Evolutionary conservation across 2,329 filamentous ascomycete species (phyloP).

Genomic region (Verticillium alfalfae): DNA sequence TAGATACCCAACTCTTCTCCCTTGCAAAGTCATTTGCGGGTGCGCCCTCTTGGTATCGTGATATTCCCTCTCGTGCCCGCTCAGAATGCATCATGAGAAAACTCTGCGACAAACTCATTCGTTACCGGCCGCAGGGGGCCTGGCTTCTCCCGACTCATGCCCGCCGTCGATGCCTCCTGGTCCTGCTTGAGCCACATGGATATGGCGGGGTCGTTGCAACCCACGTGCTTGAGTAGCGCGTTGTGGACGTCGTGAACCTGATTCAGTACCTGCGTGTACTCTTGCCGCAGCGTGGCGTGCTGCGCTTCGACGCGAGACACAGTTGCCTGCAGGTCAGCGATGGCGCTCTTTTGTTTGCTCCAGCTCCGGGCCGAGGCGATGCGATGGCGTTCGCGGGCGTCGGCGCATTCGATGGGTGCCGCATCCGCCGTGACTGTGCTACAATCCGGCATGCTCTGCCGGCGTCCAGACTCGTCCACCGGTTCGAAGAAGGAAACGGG

Average conservation of each 20-base stretch:
- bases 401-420: neutral
- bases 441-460: neutral
- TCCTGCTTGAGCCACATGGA: constrained; percentile 2
- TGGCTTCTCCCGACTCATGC: neutral
- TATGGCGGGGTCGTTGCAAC: constrained; percentile 5
- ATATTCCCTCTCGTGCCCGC: neutral
- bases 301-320: neutral
- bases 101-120: neutral
- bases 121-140: neutral
- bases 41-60: neutral
- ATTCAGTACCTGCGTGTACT: neutral
- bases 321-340: neutral
- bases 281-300: neutral
- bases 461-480: neutral
- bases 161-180: neutral
- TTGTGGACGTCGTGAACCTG: constrained; percentile 3
- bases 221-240: constrained; percentile 6
- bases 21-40: neutral
- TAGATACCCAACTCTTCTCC: no score
- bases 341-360: constrained; percentile 4
- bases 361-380: constrained; percentile 5
- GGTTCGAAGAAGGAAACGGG: neutral
- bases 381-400: constrained; percentile 4
- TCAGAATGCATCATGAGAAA: neutral
- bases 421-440: neutral